These are phyloP conservation scores for Backusella westeae DNA, from an alignment of 192 early-diverging fungal species.

Conservation along the genomic window DNA sequence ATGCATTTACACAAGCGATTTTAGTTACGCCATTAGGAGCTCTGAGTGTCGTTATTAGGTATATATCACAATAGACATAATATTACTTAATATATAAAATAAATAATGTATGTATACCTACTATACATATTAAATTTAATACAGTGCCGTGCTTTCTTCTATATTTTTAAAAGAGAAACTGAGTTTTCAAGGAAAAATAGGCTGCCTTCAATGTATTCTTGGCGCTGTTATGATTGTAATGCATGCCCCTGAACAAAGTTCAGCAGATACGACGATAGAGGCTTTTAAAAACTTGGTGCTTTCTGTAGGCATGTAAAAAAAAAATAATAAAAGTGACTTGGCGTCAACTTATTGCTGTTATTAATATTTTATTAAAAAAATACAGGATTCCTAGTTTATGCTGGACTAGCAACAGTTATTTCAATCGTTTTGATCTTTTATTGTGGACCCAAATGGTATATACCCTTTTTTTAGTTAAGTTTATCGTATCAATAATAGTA, in stretches of 20 bases:
- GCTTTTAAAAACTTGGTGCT: conserved; percentile 58
- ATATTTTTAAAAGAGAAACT: conserved; percentile 87
- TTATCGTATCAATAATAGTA: no score
- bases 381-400: conserved; percentile 68
- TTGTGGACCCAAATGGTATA: conserved; percentile 61
- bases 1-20: conserved; percentile 93
- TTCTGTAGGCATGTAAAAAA: conserved; percentile 7
- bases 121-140: conserved; percentile 1
- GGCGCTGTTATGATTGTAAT: conserved; percentile 83
- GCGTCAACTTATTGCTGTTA: no score
- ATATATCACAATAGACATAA: background rate
- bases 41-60: conserved; percentile 83
- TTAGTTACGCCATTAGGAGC: conserved; percentile 94
- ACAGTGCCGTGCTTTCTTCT: conserved; percentile 76
- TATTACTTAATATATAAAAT: background rate
- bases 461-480: no score
- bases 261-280: conserved; percentile 68
- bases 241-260: conserved; percentile 77
- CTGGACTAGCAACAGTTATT: conserved; percentile 51
- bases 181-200: conserved; percentile 79
- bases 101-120: background rate
- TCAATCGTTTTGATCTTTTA: conserved; percentile 73
- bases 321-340: no score
- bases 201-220: conserved; percentile 85
- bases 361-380: no score